phyloP scores from a whole-genome alignment of 1,139 yeast species.

The Pichia sp. region DNA sequence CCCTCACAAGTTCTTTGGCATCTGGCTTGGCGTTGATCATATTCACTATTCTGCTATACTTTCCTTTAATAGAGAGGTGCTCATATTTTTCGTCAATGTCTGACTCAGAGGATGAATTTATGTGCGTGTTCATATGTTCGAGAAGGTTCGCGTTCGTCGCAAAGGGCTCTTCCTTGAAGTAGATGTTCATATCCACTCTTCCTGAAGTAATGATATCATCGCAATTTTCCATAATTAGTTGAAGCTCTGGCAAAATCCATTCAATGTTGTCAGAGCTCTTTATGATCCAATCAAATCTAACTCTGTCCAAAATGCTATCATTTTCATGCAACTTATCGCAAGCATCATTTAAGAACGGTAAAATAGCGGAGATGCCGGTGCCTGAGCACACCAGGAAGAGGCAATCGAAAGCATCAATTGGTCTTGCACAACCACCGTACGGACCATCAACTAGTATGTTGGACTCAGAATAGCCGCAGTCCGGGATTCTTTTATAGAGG shows the following conservation, averaged over 20 bases:
- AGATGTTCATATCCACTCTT: slow-evolving; percentile 15
- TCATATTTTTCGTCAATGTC: slow-evolving; percentile 1
- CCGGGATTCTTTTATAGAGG: slow-evolving; percentile 25
- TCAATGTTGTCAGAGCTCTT: slow-evolving; percentile 31
- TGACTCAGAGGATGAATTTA: neutral
- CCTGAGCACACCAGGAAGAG: slow-evolving; percentile 41
- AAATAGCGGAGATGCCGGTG: slow-evolving; percentile 49
- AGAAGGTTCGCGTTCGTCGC: too few species aligned
- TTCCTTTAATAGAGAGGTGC: neutral
- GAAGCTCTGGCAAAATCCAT: slow-evolving; percentile 41
- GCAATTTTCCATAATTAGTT: slow-evolving; percentile 3
- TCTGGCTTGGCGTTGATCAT: slow-evolving; percentile 31
- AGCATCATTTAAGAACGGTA: slow-evolving; percentile 18
- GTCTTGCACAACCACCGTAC: slow-evolving; percentile 53
- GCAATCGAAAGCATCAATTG: slow-evolving; percentile 42
- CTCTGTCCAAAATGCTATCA: slow-evolving; percentile 17
- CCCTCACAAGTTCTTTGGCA: slow-evolving; percentile 9
- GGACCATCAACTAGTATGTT: slow-evolving; percentile 53
- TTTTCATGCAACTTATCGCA: neutral
- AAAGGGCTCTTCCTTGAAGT: slow-evolving; percentile 11
- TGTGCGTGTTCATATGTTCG: neutral
- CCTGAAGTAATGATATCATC: slow-evolving; percentile 7
- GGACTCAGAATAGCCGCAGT: slow-evolving; percentile 19
- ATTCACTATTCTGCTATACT: neutral
- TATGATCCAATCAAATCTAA: slow-evolving; percentile 47